Conservation (phyloP, 2,329 filamentous ascomycete species). For the Colletotrichum brevisporum region DNA sequence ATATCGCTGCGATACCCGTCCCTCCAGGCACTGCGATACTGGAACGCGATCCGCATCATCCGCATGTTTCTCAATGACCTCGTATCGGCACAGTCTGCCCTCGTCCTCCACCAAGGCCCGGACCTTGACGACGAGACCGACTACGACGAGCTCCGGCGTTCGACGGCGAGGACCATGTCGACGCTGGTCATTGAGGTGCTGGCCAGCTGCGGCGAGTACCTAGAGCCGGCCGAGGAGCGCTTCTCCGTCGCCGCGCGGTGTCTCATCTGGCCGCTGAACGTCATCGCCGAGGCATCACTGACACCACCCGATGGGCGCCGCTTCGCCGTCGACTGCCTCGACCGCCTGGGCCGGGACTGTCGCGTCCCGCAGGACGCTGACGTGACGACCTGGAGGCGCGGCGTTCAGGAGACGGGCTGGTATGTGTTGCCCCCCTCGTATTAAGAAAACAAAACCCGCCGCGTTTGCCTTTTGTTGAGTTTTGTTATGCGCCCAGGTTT, state of each 20-base stretch:
- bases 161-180: conserved; percentile 38
- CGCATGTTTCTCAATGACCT: conserved; percentile 45
- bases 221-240: conserved; percentile 31
- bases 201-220: conserved; percentile 43
- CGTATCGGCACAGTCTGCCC: conserved; percentile 29
- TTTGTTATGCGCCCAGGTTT: conserved; percentile 18
- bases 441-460: neutral
- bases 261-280: conserved; percentile 45
- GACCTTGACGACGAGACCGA: conserved; percentile 15
- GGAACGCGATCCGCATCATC: conserved; percentile 46
- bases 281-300: conserved; percentile 38
- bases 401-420: conserved; percentile 39
- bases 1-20: conserved; percentile 43
- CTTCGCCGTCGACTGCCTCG: conserved; percentile 40
- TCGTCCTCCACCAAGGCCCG: conserved; percentile 17
- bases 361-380: conserved; percentile 41
- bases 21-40: conserved; percentile 43
- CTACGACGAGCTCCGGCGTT: conserved; percentile 25
- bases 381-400: neutral
- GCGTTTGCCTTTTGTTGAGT: conserved; percentile 17
- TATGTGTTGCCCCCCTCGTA: conserved; percentile 11
- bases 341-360: conserved; percentile 43
- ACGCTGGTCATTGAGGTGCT: conserved; percentile 43
- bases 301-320: conserved; percentile 33
- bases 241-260: conserved; percentile 44